These are phyloP conservation scores for Crithidia bombi DNA, from an alignment of 208 protist genomes.

Conservation along the genomic window DNA sequence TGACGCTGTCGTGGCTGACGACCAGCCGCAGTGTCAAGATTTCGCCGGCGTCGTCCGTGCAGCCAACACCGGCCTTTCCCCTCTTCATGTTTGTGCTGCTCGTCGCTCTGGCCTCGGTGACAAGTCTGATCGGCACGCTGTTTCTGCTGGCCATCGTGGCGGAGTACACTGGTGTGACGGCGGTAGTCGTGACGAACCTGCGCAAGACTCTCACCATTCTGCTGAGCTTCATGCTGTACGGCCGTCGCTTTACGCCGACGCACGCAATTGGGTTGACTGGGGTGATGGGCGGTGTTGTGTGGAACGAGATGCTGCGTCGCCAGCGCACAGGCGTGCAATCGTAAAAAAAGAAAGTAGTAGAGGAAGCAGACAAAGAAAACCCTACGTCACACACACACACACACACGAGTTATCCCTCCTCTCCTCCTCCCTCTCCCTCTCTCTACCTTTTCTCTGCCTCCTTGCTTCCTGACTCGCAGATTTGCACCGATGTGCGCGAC, in stretches of 20 bases:
- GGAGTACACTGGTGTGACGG: constrained; percentile 53
- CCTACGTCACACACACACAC: no score
- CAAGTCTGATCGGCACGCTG: constrained; percentile 44
- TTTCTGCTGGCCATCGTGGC: constrained; percentile 52
- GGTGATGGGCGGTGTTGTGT: constrained; percentile 46
- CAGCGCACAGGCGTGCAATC: background rate
- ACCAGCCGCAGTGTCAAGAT: background rate
- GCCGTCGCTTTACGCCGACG: constrained; percentile 37
- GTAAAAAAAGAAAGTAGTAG: background rate
- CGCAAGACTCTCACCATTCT: constrained; percentile 67
- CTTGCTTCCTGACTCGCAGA: background rate
- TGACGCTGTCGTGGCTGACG: constrained; percentile 33
- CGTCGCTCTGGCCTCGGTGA: constrained; percentile 30
- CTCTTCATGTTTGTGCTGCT: constrained; percentile 24
- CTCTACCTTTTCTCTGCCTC: constrained; percentile 8
- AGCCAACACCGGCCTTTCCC: background rate
- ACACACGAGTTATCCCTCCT: background rate
- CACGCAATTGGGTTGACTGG: constrained; percentile 40
- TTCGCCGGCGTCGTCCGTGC: no score
- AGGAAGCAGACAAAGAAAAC: no score
- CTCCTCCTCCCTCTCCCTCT: constrained; percentile 18
- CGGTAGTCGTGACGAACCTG: constrained; percentile 62
- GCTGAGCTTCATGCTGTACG: constrained; percentile 56
- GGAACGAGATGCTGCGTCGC: constrained; percentile 43
- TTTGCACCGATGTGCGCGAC: background rate